Evolutionary conservation across 495 filamentous ascomycete species (phyloP).

Genomic region (Emericellopsis terricola): DNA sequence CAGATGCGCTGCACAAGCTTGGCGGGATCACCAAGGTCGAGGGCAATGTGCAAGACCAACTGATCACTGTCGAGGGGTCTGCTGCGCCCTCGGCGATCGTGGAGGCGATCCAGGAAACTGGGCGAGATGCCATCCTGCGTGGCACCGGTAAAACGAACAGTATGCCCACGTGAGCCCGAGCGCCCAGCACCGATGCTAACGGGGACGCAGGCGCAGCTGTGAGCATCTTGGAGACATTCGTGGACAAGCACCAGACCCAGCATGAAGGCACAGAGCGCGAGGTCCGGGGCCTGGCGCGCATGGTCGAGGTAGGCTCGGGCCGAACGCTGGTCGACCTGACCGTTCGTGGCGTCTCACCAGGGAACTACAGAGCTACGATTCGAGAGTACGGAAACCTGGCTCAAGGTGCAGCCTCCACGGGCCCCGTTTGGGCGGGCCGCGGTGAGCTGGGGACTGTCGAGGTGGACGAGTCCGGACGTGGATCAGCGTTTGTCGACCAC

Average conservation of each 20-base stretch:
- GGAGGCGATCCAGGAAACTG: conserved; percentile 70
- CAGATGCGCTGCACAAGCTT: conserved; percentile 52
- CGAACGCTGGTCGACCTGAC: conserved; percentile 78
- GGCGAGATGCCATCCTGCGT: conserved; percentile 83
- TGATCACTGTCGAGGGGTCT: conserved; percentile 52
- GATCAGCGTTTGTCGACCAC: conserved; percentile 61
- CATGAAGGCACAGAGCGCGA: conserved; percentile 13
- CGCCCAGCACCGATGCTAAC: neutral
- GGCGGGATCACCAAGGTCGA: conserved; percentile 53
- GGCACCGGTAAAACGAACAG: conserved; percentile 74
- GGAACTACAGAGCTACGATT: conserved; percentile 67
- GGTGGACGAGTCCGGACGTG: conserved; percentile 48
- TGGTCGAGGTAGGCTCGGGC: conserved; percentile 60
- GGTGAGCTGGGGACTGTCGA: conserved; percentile 60
- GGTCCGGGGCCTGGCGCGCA: conserved; percentile 59
- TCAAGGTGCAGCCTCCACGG: conserved; percentile 58
- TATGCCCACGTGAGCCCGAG: conserved; percentile 37
- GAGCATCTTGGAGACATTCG: conserved; percentile 89
- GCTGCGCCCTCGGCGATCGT: conserved; percentile 81
- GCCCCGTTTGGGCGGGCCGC: conserved; percentile 58
- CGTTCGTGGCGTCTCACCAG: conserved; percentile 65
- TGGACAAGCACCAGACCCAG: conserved; percentile 15
- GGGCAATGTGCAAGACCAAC: conserved; percentile 43
- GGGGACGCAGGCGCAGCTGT: conserved; percentile 59
- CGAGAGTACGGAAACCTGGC: conserved; percentile 83